Conservation (phyloP, 208 protist species). For the Leishmania turanica region DNA sequence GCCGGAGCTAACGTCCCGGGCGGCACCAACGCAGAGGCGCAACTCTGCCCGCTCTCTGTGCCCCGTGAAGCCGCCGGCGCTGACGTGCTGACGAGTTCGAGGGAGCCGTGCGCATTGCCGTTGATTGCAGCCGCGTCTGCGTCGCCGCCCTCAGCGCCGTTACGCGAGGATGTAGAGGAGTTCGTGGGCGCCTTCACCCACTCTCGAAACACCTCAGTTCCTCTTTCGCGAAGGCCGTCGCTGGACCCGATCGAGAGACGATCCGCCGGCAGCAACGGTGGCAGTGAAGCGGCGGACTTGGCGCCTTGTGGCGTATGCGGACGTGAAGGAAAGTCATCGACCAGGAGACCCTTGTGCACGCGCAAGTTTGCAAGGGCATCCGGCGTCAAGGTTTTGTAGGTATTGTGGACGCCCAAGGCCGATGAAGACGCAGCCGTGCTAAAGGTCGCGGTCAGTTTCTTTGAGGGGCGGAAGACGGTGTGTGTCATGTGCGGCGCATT, state of each 20-base stretch:
- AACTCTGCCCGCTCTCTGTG: neutral
- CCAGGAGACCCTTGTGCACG: constrained; percentile 8
- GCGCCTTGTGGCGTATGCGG: constrained; percentile 27
- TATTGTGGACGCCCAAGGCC: neutral
- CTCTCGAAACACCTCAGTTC: constrained; percentile 13
- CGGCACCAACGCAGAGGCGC: neutral
- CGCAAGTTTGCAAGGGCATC: constrained; percentile 13
- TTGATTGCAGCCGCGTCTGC: neutral
- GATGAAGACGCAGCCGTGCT: neutral
- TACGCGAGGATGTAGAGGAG: neutral
- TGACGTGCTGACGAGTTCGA: neutral
- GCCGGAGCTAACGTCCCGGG: neutral
- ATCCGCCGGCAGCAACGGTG: constrained; percentile 34
- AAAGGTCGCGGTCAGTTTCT: constrained; percentile 3
- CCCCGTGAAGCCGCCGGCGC: neutral
- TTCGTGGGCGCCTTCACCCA: constrained; percentile 18
- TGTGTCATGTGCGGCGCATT: constrained; percentile 64
- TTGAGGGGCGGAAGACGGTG: constrained; percentile 55
- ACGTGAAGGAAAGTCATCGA: constrained; percentile 39
- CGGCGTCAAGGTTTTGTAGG: neutral
- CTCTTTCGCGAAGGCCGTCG: constrained; percentile 13
- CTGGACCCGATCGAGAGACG: constrained; percentile 1
- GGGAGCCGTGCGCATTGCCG: neutral
- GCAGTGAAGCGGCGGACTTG: constrained; percentile 11
- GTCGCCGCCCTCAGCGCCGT: neutral